Base-by-base conservation (phyloP, 169 alveolate genomes). In the Cystoisospora suis region DNA sequence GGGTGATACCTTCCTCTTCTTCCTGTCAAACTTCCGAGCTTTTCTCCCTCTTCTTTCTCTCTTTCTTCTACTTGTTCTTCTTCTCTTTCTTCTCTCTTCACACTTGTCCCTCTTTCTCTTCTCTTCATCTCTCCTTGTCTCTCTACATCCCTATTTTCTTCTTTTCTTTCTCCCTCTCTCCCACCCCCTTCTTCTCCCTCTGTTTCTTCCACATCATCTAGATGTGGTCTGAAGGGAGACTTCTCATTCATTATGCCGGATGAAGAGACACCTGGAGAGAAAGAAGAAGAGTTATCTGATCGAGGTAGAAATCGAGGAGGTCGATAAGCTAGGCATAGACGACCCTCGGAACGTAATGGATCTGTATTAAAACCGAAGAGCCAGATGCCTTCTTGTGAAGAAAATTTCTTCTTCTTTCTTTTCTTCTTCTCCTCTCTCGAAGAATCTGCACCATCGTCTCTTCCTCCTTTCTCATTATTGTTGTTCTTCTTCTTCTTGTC, bases 361-460 rank as follows among this genome's bases (percentile, higher is more conserved):
- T 95, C 97, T 32, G 97, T 95, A 58, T 95, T 95, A 23, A 95
- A 27, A 2, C 97, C 97, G n/a, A 94, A 93, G 40, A 95, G 61
- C 94, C 93, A 89, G 42, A 93, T 47, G 53, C 79, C 69, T 6
- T 46, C 44, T 6, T 80, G 91, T 7, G 69, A 79, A 44, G 34
- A 80, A 2, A 75, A 3, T 36, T 1, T 1, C 2, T 9, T 7
- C 40, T 58, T 58, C 12, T 58, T 58, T 9, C 72, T 58, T 20
- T 3, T 3, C 72, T 58, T 58, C 42, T 12, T 15, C 44, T 15
- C 34, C 77, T n/a, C 3, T 36, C 42, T 17, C 77, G n/a, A n/a
- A n/a, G n/a, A n/a, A n/a, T n/a, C 15, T 5, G 36, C 53, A 29
- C 29, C 38, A 6, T 27, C 29, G 42, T 38, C 36, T 6, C n/a